Percentiles rank a stretch among this genome's conserved stretches.
Conservation (phyloP, 2,329 filamentous ascomycete species). For the Xylariaceae sp. region DNA sequence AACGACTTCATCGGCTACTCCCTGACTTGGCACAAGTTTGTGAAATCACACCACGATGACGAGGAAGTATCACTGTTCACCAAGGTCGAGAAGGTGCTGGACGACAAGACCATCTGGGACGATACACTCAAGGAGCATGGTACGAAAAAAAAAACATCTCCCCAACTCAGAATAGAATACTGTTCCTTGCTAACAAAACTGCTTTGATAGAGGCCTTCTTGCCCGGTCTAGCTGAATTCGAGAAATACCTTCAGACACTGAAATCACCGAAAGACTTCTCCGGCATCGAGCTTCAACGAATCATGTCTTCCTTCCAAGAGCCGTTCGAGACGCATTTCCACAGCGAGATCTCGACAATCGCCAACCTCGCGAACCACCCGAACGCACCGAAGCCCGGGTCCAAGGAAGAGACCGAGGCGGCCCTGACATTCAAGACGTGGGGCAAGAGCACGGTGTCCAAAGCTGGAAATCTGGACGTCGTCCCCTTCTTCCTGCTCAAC, state of each 20-base stretch:
- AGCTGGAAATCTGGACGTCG: conserved; percentile 63
- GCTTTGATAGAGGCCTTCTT: conserved; percentile 53
- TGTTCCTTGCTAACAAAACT: conserved; percentile 6
- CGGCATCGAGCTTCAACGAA: conserved; percentile 51
- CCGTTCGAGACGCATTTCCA: conserved; percentile 63
- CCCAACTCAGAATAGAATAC: no score
- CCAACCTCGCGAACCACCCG: conserved; percentile 56
- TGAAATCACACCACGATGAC: conserved; percentile 66
- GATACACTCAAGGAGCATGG: conserved; percentile 63
- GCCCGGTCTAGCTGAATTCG: conserved; percentile 57
- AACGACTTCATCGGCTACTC: conserved; percentile 64
- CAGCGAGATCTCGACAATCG: conserved; percentile 60
- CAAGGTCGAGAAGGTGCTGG: conserved; percentile 58
- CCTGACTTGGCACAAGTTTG: conserved; percentile 64
- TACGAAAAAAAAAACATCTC: conserved; percentile 37
- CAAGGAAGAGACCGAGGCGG: conserved; percentile 53
- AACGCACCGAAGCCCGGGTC: conserved; percentile 57
- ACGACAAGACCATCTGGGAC: conserved; percentile 57
- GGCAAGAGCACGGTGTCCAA: conserved; percentile 69
- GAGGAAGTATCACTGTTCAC: conserved; percentile 65
- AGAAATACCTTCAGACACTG: conserved; percentile 57
- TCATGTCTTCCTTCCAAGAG: conserved; percentile 59
- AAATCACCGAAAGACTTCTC: conserved; percentile 52
- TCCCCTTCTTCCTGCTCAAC: conserved; percentile 71
- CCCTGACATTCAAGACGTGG: conserved; percentile 63